Conservation (phyloP, 129 eudicot species). For the Lactuca saligna region DNA sequence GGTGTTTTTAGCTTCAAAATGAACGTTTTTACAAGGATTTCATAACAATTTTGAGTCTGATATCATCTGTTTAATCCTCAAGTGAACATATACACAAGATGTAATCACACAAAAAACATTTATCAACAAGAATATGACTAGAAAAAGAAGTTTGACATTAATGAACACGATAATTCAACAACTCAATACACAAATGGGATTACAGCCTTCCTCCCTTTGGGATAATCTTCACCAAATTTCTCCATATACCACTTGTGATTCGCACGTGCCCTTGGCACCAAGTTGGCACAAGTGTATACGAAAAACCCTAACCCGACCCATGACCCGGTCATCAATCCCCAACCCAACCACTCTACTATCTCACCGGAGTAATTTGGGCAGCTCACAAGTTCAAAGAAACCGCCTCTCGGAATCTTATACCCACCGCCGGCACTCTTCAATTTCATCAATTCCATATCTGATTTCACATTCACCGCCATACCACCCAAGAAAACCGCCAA, state of each 20-base stretch:
- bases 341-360: slow-evolving; percentile 86
- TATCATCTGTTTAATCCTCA: too few species aligned
- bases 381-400: slow-evolving; percentile 68
- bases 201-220: slow-evolving; percentile 71
- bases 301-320: slow-evolving; percentile 85
- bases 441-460: slow-evolving; percentile 60
- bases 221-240: slow-evolving; percentile 87
- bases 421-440: slow-evolving; percentile 67
- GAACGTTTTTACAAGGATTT: neutral
- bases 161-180: neutral
- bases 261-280: slow-evolving; percentile 76
- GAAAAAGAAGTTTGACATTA: too few species aligned
- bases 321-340: slow-evolving; percentile 79
- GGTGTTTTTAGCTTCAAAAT: too few species aligned
- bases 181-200: slow-evolving; percentile 72
- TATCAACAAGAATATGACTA: too few species aligned
- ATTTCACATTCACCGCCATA: slow-evolving; percentile 57
- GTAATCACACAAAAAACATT: too few species aligned
- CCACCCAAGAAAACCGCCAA: slow-evolving; percentile 56
- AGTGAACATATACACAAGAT: too few species aligned
- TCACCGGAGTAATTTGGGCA: slow-evolving; percentile 91
- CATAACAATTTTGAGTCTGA: neutral
- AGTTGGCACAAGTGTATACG: slow-evolving; percentile 70
- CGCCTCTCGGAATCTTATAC: slow-evolving; percentile 83
- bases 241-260: slow-evolving; percentile 81